A percentile compares a stretch with the other conserved stretches of the same genome.
These are phyloP conservation scores for Solanum verrucosum DNA, from an alignment of 257 asterid species.

Conservation along the genomic window DNA sequence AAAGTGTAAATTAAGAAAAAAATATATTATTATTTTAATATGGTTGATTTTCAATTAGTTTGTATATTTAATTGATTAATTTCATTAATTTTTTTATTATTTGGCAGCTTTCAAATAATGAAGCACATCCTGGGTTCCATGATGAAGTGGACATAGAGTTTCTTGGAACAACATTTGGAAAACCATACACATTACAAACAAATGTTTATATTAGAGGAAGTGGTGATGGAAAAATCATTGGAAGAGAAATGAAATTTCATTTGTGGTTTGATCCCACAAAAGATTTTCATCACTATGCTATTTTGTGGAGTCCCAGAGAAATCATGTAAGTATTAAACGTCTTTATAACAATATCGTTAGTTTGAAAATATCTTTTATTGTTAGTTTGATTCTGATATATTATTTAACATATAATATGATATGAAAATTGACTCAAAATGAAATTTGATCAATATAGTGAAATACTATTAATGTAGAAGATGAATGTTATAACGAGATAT, in stretches of 20 bases:
- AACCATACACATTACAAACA: slow-evolving; percentile 88
- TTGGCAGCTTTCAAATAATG: slow-evolving; percentile 66
- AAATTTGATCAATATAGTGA: neutral
- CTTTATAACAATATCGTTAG: neutral
- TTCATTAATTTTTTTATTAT: neutral
- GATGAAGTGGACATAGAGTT: slow-evolving; percentile 96
- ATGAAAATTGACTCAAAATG: neutral
- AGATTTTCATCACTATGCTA: slow-evolving; percentile 78
- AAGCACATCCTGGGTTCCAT: slow-evolving; percentile 86
- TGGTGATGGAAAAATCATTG: slow-evolving; percentile 80
- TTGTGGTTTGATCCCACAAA: slow-evolving; percentile 96
- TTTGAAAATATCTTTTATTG: neutral
- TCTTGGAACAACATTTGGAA: slow-evolving; percentile 87
- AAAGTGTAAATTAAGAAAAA: no score
- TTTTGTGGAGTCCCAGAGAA: slow-evolving; percentile 62
- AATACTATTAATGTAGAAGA: neutral
- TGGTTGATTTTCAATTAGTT: neutral
- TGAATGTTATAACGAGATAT: neutral
- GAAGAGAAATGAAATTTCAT: slow-evolving; percentile 92
- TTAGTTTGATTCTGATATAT: neutral
- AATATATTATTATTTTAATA: neutral
- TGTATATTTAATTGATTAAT: neutral
- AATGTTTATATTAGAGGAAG: slow-evolving; percentile 88
- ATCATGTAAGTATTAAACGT: slow-evolving; percentile 46
- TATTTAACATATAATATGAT: no score